Evolutionary conservation across 2,329 filamentous ascomycete species (phyloP).

Genomic region (Colletotrichum incanum): DNA sequence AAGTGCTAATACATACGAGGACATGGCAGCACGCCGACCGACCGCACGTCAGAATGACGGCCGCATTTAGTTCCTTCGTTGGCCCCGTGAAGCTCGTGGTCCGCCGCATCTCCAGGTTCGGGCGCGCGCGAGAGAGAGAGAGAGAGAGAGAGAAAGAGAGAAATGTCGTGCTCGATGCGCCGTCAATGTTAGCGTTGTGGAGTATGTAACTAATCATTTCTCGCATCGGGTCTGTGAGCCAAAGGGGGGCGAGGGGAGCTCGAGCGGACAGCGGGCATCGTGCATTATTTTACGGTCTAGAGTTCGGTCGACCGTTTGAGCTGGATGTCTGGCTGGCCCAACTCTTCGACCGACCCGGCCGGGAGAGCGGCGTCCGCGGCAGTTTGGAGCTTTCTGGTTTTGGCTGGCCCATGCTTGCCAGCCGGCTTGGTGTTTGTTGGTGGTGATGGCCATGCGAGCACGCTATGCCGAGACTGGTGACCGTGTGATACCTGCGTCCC

Average conservation of each 20-base stretch:
- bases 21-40: conserved; percentile 1
- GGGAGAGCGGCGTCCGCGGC: not conserved
- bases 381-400: not conserved
- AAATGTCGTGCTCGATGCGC: not conserved
- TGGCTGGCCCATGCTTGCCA: not conserved
- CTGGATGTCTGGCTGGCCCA: not conserved
- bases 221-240: conserved; percentile 24
- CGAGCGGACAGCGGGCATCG: conserved; percentile 15
- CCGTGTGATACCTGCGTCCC: conserved; percentile 20
- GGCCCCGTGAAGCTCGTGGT: not conserved
- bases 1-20: not conserved
- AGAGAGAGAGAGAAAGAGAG: not conserved
- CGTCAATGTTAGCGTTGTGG: not conserved
- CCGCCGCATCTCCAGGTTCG: not conserved
- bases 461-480: conserved; percentile 1
- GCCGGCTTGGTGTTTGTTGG: not conserved
- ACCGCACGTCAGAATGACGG: not conserved
- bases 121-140: too few relatives aligned
- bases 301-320: conserved; percentile 38
- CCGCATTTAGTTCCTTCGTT: not conserved
- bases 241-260: not conserved
- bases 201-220: not conserved
- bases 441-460: not conserved
- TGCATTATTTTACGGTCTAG: conserved; percentile 29
- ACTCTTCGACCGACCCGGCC: not conserved